Evolutionary conservation across 2,329 filamentous ascomycete genomes (phyloP).

Genomic region (Diaporthe amygdali): DNA sequence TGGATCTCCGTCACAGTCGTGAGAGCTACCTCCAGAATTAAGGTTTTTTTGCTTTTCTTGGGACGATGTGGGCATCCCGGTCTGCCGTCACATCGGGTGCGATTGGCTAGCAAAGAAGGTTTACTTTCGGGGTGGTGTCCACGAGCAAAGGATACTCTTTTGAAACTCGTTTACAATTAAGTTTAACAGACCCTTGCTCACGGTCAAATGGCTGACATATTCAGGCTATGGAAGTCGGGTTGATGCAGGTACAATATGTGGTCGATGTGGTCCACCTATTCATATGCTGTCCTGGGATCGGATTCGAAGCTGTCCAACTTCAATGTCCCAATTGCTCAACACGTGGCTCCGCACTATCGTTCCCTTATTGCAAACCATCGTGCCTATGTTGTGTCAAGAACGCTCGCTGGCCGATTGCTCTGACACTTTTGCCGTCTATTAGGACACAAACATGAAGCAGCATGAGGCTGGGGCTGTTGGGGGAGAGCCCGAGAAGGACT

Average conservation of each 20-base stretch:
- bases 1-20: neutral
- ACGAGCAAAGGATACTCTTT: neutral
- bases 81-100: neutral
- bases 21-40: neutral
- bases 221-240: neutral
- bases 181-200: neutral
- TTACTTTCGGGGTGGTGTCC: neutral
- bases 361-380: neutral
- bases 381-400: neutral
- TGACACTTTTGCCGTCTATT: neutral
- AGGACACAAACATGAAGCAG: neutral
- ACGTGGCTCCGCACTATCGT: neutral
- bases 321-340: neutral
- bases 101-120: neutral
- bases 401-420: conserved; percentile 3
- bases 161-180: conserved; percentile 7
- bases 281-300: neutral
- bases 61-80: too few species aligned
- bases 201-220: neutral
- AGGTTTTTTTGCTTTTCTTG: neutral
- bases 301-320: neutral
- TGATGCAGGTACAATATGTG: neutral
- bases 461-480: neutral
- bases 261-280: neutral
- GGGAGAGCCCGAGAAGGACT: neutral